Evolutionary conservation across 1,284 basidiomycete genomes (phyloP).

Genomic region (Rhodotorula glutinis): DNA sequence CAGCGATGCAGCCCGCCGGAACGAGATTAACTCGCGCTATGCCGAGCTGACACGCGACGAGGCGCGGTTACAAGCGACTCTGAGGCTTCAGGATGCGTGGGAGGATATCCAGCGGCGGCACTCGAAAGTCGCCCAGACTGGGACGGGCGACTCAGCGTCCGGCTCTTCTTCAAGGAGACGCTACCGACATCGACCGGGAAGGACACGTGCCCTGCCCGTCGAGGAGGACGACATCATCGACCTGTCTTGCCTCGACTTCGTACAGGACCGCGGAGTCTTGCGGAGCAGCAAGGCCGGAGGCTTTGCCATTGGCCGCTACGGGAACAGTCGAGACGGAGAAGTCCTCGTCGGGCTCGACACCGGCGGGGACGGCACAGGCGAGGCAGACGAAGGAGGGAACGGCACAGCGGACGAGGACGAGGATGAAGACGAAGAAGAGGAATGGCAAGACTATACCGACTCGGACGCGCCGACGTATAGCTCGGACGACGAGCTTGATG

Average conservation of each 20-base stretch:
- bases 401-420: conserved; percentile 1
- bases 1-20: neutral
- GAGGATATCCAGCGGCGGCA: conserved; percentile 27
- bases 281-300: conserved; percentile 7
- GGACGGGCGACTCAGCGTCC: neutral
- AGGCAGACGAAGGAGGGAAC: conserved; percentile 2
- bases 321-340: neutral
- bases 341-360: conserved; percentile 9
- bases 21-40: neutral
- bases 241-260: conserved; percentile 17
- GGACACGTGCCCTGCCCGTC: conserved; percentile 27
- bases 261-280: conserved; percentile 27
- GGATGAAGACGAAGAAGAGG: neutral
- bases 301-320: conserved; percentile 22
- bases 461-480: conserved; percentile 3
- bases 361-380: conserved; percentile 5
- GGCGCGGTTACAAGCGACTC: conserved; percentile 9
- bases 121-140: neutral
- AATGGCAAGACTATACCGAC: neutral
- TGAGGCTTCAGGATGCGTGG: conserved; percentile 22
- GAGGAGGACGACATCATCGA: conserved; percentile 37
- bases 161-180: neutral
- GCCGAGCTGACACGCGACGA: conserved; percentile 1
- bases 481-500: conserved; percentile 13
- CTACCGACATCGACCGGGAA: conserved; percentile 1